Evolutionary conservation across 768 basidiomycete genomes (phyloP).

Genomic region (Kwoniella mangroviensis): DNA sequence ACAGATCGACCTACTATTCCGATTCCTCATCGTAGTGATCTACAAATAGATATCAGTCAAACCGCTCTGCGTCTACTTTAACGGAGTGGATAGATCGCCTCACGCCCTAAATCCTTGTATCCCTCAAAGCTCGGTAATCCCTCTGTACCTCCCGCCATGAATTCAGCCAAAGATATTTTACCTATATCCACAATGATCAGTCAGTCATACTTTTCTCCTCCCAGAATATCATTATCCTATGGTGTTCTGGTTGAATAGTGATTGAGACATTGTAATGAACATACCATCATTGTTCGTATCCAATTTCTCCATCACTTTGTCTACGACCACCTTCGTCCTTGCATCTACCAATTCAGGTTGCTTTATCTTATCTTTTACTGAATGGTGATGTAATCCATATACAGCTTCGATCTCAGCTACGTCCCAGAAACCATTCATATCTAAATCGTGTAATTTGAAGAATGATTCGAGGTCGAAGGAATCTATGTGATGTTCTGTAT

Average conservation of each 20-base stretch:
- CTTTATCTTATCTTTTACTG: constrained; percentile 77
- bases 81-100: constrained; percentile 32
- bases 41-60: constrained; percentile 1
- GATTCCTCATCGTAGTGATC: constrained; percentile 58
- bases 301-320: constrained; percentile 69
- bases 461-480: constrained; percentile 82
- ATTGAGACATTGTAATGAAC: constrained; percentile 19
- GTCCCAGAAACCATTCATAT: constrained; percentile 82
- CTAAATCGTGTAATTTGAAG: constrained; percentile 93
- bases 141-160: constrained; percentile 52
- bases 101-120: constrained; percentile 57
- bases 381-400: constrained; percentile 90
- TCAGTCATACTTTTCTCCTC: neutral
- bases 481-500: constrained; percentile 57
- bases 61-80: neutral
- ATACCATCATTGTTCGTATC: constrained; percentile 78
- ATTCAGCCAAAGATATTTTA: constrained; percentile 53
- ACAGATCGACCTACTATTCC: constrained; percentile 53
- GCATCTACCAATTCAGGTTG: constrained; percentile 69
- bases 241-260: too few relatives aligned
- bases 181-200: constrained; percentile 26
- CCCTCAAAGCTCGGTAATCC: constrained; percentile 57
- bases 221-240: too few relatives aligned
- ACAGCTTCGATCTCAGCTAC: constrained; percentile 89
- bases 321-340: constrained; percentile 79